Evolutionary conservation across 805 yeast species (phyloP).

Genomic region (Lachancea nothofagi): DNA sequence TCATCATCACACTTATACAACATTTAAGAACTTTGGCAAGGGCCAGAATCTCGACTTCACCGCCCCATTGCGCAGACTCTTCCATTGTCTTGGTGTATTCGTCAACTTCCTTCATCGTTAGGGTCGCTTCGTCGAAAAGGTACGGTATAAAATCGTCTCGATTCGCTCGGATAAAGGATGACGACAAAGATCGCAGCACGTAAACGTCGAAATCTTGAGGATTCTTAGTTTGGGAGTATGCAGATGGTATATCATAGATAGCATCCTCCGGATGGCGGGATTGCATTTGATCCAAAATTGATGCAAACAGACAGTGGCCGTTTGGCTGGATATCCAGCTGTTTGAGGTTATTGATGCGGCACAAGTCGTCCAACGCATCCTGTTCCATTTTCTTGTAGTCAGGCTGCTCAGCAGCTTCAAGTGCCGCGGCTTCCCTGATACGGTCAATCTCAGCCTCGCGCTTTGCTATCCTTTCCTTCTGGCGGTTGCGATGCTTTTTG

Average conservation of each 20-base stretch:
- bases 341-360: constrained; percentile 43
- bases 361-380: constrained; percentile 52
- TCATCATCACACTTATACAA: constrained; percentile 71
- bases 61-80: constrained; percentile 91
- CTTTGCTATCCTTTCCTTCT: constrained; percentile 74
- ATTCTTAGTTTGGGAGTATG: constrained; percentile 1
- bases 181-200: constrained; percentile 62
- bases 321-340: constrained; percentile 78
- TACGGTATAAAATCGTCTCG: constrained; percentile 75
- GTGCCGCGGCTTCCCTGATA: constrained; percentile 59
- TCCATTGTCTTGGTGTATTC: constrained; percentile 65
- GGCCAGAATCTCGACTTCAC: constrained; percentile 87
- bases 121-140: constrained; percentile 71
- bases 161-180: constrained; percentile 56
- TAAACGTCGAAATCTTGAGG: constrained; percentile 17
- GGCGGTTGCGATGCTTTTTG: constrained; percentile 59
- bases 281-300: constrained; percentile 71
- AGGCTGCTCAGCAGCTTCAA: constrained; percentile 61
- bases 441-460: constrained; percentile 64
- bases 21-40: constrained; percentile 64
- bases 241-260: constrained; percentile 11
- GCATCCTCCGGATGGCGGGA: constrained; percentile 39
- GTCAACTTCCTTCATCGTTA: constrained; percentile 56
- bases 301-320: constrained; percentile 89
- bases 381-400: constrained; percentile 69